These are phyloP conservation scores for Nothopassalora personata DNA, from an alignment of 2,329 filamentous ascomycete genomes.

Conservation along the genomic window DNA sequence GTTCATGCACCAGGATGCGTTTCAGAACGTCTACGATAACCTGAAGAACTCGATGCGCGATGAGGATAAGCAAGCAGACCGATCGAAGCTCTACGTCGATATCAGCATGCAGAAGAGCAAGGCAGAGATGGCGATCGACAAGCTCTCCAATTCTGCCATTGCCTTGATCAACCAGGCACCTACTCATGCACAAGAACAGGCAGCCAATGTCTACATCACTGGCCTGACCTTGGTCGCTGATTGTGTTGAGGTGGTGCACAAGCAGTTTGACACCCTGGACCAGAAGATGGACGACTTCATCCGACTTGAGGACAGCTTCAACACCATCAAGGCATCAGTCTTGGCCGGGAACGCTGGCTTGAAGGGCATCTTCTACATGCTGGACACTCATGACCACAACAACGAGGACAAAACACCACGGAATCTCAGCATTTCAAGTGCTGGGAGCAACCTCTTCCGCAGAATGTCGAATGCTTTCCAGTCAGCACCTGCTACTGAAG, in stretches of 20 bases:
- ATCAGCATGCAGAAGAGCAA: constrained; percentile 42
- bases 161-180: constrained; percentile 42
- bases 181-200: constrained; percentile 35
- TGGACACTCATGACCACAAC: constrained; percentile 29
- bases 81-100: constrained; percentile 40
- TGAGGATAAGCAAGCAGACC: constrained; percentile 28
- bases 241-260: constrained; percentile 39
- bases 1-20: constrained; percentile 44
- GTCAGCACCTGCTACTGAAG: constrained; percentile 13
- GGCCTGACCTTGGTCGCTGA: constrained; percentile 43
- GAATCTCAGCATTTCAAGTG: constrained; percentile 26
- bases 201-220: constrained; percentile 42
- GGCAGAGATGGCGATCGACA: constrained; percentile 44
- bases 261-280: constrained; percentile 38
- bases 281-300: constrained; percentile 42
- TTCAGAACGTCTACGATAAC: constrained; percentile 42
- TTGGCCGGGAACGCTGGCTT: constrained; percentile 39
- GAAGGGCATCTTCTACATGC: constrained; percentile 43
- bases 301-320: constrained; percentile 42
- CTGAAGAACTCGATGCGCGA: constrained; percentile 34
- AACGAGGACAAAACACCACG: constrained; percentile 13
- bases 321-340: constrained; percentile 38
- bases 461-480: constrained; percentile 32
- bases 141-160: constrained; percentile 41
- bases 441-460: constrained; percentile 27